Conservation (phyloP, 768 basidiomycete species). For the Tephrocybe sp. region DNA sequence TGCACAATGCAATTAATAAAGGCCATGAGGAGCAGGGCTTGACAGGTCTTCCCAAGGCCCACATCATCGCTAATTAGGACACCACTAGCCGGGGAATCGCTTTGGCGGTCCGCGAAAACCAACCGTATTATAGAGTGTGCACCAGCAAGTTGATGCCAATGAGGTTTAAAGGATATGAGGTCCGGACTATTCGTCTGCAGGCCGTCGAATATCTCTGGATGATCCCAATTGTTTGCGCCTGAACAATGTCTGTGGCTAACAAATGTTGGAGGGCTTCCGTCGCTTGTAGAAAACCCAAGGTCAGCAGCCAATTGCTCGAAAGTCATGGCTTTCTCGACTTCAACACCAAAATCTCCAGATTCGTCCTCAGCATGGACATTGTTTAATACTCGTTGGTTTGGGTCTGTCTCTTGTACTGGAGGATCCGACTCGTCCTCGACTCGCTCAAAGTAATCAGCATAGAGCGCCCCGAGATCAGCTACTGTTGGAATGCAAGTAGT, state of each 20-base stretch:
- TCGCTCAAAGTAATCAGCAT: slow-evolving; percentile 8
- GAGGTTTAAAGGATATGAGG: slow-evolving; percentile 5
- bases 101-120: slow-evolving; percentile 6
- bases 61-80: slow-evolving; percentile 27
- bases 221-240: slow-evolving; percentile 20
- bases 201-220: neutral
- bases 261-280: slow-evolving; percentile 21
- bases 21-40: no score
- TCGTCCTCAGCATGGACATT: neutral
- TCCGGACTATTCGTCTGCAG: neutral
- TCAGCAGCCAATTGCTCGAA: slow-evolving; percentile 7
- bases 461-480: slow-evolving; percentile 3
- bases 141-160: slow-evolving; percentile 27
- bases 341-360: slow-evolving; percentile 8
- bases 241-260: slow-evolving; percentile 14
- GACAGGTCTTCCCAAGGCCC: slow-evolving; percentile 29
- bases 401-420: neutral
- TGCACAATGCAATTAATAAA: no score
- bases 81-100: neutral
- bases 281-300: slow-evolving; percentile 17
- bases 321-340: slow-evolving; percentile 5
- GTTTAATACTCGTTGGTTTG: neutral
- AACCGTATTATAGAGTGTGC: slow-evolving; percentile 18
- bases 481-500: no score
- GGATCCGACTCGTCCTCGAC: neutral